Conservation (phyloP, 768 basidiomycete genomes). For the Paxillus rubicundulus region DNA sequence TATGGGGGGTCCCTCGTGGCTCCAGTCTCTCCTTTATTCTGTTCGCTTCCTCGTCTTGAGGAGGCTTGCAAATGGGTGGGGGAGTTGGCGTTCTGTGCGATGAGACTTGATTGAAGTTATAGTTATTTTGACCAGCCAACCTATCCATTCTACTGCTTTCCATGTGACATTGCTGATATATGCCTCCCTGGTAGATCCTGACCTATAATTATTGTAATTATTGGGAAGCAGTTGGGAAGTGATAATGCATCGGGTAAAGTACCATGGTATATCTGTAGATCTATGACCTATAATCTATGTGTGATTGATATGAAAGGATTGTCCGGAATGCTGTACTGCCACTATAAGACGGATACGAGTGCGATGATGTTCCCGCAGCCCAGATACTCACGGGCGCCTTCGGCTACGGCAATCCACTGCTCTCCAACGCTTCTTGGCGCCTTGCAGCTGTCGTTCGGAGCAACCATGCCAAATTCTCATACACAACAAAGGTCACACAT, state of each 20-base stretch:
- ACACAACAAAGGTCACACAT: constrained; percentile 97
- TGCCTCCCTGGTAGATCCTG: neutral
- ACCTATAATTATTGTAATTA: neutral
- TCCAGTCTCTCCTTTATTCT: constrained; percentile 25
- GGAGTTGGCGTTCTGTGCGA: constrained; percentile 24
- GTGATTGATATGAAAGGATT: neutral
- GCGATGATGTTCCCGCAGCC: constrained; percentile 2
- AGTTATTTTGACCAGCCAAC: constrained; percentile 31
- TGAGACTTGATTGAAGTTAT: constrained; percentile 25
- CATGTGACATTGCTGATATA: constrained; percentile 6
- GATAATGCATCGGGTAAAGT: constrained; percentile 6
- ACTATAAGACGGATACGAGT: constrained; percentile 4
- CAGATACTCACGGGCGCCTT: neutral
- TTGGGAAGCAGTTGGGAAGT: constrained; percentile 11
- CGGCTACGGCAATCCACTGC: neutral
- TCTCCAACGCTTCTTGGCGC: constrained; percentile 33
- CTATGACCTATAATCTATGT: constrained; percentile 7
- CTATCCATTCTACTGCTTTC: neutral
- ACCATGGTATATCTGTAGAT: constrained; percentile 2
- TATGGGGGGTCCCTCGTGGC: constrained; percentile 17
- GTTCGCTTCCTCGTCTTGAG: constrained; percentile 28
- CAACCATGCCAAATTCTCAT: constrained; percentile 88
- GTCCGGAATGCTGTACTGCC: neutral
- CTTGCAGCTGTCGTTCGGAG: constrained; percentile 63
- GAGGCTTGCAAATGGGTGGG: constrained; percentile 20